Conservation (phyloP, 1,139 yeast species). For the Hyphopichia buzzinii region DNA sequence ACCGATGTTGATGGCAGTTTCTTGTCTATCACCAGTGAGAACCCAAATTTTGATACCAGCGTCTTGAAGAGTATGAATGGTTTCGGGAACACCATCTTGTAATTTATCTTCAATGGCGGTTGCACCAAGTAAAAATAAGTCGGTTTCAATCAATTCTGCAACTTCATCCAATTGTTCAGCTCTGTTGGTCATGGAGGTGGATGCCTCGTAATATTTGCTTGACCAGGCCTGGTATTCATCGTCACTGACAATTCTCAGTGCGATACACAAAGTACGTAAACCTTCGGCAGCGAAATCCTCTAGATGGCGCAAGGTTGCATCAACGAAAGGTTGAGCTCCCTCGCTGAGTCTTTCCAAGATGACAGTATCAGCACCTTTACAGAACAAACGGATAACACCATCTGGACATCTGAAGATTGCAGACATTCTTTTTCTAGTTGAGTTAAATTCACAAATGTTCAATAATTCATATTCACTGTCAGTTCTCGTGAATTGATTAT, state of each 20-base stretch:
- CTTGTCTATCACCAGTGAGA: constrained; percentile 96
- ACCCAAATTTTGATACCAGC: constrained; percentile 99
- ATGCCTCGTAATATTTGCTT: constrained; percentile 68
- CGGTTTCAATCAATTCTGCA: constrained; percentile 75
- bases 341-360: constrained; percentile 76
- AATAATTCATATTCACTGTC: constrained; percentile 64
- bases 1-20: constrained; percentile 98
- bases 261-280: constrained; percentile 89
- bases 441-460: constrained; percentile 93
- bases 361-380: constrained; percentile 98
- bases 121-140: constrained; percentile 83
- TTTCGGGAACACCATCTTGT: constrained; percentile 98
- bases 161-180: constrained; percentile 68
- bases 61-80: constrained; percentile 88
- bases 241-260: constrained; percentile 76
- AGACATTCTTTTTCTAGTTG: constrained; percentile 97
- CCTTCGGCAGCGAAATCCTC: constrained; percentile 98
- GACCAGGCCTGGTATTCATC: constrained; percentile 72
- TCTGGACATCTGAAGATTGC: constrained; percentile 94
- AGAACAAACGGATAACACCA: constrained; percentile 81
- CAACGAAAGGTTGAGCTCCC: constrained; percentile 74
- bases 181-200: constrained; percentile 77
- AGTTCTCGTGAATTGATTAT: constrained; percentile 40
- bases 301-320: constrained; percentile 78
- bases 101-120: constrained; percentile 98